Base-by-base conservation (phyloP, 352 stramenopile species). In the Phytophthora tentaculata region DNA sequence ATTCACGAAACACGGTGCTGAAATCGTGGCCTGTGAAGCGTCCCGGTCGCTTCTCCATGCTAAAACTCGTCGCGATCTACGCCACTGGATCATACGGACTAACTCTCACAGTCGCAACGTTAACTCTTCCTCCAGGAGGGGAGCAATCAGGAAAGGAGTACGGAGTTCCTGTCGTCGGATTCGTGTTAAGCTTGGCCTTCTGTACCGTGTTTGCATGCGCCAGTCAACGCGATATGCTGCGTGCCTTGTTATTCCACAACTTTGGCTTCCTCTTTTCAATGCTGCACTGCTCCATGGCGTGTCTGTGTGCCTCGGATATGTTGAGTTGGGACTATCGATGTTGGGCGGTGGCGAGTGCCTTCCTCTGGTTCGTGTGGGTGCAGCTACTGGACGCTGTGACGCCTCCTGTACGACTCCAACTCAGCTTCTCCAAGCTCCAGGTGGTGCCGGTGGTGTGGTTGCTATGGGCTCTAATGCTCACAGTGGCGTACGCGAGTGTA, bases 221-320 rank as follows among this genome's bases (percentile, higher is more conserved):
- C 14, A 70, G 63, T 26, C 74, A 82, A n/a, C 71, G 71, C 2
- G 71, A 71, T 12, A 56, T 80, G 35, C 32, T 73, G 1, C 47
- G 17, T 17, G 60, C 61, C 10, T 58, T 82, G 20, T 44, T 70
- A 5, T 26, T 73, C 5, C 61, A 64, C 43, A 82, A 79, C 55
- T 82, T 82, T 45, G 74, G 69, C 17, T 79, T 78, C 19, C 39
- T 77, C 12, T 82, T 82, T 52, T 60, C 61, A 1, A 75, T 70
- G 44, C 24, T 76, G n/a, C 64, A 82, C 61, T 79, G 69, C 56
- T 62, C 67, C 2, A 20, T 78, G 16, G 66, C 70, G 47, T 76
- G 47, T 51, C 54, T 73, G 28, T 63, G 59, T 14, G 43, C 73
- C 23, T 55, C 37, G 29, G 63, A 76, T 55, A 74, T 75, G 61